Base-by-base conservation (phyloP, 805 yeast species). In the Blastobotrys parvus region DNA sequence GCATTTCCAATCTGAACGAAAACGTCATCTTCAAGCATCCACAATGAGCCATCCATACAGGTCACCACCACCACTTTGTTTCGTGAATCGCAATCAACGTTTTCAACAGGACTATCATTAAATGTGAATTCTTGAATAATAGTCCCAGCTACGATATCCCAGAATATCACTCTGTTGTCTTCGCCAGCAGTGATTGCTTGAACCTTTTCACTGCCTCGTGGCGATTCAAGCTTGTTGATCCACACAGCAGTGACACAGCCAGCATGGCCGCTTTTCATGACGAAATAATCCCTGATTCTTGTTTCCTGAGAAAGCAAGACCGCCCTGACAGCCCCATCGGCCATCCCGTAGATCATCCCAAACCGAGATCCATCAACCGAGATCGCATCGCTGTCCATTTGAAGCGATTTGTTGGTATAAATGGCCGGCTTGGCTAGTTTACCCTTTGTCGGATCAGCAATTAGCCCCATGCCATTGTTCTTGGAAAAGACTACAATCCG, bases 371-470 rank as follows among this genome's bases (percentile, higher is more conserved):
- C 58, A 36, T 53, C 60, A 7, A 51, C 42, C 15, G 45, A 32
- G 8, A 48, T 35, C 5, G 50, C 46, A 4, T 55, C 50, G 10
- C 27, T 35, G 11, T 36, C 40, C 13, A 45, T 19, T 29, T 46
- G 46, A 17, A 47, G 46, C 4, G 39, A 22, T 21, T 48, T 46
- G 35, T 42, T 45, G 3, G 60, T 58, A 35, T 43, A 48, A 17
- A 59, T 38, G 13, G 53, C 35, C 31, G 54, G 56, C 22, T 47
- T 47, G 17, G 57, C 52, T 15, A 58, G 44, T 32, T 51, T 56
- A 13, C 64, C 64, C 29, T 46, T 45, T 17, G 57, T 53, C n/a
- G 59, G 60, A 31, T 58, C 60, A 15, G 56, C 48, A 11, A 59
- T 44, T 13, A 41, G 36, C n/a, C 63, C 62, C 18, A 48, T 25